Evolutionary conservation across 1,284 basidiomycete species (phyloP), one percentile per base, ranked within the genome.

Genomic region (Neolentinus lepideus): DNA sequence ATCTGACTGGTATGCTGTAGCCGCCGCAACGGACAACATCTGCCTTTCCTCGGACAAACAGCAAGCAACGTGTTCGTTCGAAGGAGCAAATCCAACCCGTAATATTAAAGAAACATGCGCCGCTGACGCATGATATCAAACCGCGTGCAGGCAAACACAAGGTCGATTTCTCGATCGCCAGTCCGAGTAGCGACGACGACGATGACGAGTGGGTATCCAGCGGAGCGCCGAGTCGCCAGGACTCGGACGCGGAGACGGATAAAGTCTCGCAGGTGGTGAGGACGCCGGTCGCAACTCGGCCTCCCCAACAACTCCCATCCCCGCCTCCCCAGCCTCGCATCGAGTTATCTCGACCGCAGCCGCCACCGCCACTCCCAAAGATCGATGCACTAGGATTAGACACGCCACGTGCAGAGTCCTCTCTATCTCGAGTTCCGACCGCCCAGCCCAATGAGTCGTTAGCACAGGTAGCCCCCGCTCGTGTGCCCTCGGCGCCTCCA

Each of bases 161-260:
- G 65, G 63, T 70, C 26, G 83, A 78, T 2, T 88, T 88, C 63
- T 79, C 80, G 21, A 75, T 88, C 53, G 72, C 82, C 21, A 78
- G 72, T 57, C 72, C 74, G 53, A 73, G 69, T 51, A 74, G 67
- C 24, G 78, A 79, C 52, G 80, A 77, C 16, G 83, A 85, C 38
- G 85, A 81, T 19, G 83, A 87, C 54, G 88, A 83, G 58, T 88
- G 86, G 85, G 76, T 86, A 1, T 88, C 85, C 19, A 86, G 81
- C 64, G 86, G 86, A 66, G 35, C 16, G 14, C 35, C 35, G 9
- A 88, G 85, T 85, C 14, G 83, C 80, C 1, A 84, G 72, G 1
- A 89, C 86, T 80, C 80, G 4, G 77, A 77, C 48, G 72, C 73
- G 54, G 65, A 63, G 51, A 66, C 68, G 22, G 47, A 50, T 50